These are phyloP conservation scores for Magnusiomyces tetraspermus DNA, from an alignment of 1,139 yeast species.

Conservation along the genomic window DNA sequence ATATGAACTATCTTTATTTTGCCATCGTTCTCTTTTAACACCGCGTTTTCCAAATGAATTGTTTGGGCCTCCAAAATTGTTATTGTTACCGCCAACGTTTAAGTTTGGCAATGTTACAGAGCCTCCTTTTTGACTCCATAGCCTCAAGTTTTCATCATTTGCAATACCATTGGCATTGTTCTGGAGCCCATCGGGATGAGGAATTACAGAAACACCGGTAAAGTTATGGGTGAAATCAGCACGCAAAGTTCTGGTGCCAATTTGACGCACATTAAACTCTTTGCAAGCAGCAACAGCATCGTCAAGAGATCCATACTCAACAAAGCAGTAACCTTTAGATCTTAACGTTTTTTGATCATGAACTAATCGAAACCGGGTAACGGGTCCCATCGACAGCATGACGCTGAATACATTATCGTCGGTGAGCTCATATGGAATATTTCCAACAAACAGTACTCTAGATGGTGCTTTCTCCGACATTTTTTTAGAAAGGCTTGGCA, in stretches of 20 bases:
- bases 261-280: constrained; percentile 56
- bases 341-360: constrained; percentile 74
- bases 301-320: constrained; percentile 53
- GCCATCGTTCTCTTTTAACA: not conserved
- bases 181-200: constrained; percentile 5
- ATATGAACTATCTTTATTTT: not conserved
- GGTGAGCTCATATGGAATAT: constrained; percentile 67
- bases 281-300: constrained; percentile 77
- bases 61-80: constrained; percentile 9
- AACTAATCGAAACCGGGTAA: constrained; percentile 52
- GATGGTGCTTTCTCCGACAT: constrained; percentile 29
- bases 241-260: constrained; percentile 55
- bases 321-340: constrained; percentile 73
- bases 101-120: not conserved
- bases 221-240: constrained; percentile 56
- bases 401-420: constrained; percentile 80
- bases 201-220: constrained; percentile 6
- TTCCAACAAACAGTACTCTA: constrained; percentile 49
- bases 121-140: not conserved
- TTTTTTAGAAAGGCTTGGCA: too few species aligned
- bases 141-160: not conserved
- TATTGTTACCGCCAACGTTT: not conserved
- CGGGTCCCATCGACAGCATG: constrained; percentile 68
- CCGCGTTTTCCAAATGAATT: not conserved
- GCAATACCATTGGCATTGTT: not conserved